Evolutionary conservation across 2,329 filamentous ascomycete genomes (phyloP).

Genomic region (Curvularia verruculosa): DNA sequence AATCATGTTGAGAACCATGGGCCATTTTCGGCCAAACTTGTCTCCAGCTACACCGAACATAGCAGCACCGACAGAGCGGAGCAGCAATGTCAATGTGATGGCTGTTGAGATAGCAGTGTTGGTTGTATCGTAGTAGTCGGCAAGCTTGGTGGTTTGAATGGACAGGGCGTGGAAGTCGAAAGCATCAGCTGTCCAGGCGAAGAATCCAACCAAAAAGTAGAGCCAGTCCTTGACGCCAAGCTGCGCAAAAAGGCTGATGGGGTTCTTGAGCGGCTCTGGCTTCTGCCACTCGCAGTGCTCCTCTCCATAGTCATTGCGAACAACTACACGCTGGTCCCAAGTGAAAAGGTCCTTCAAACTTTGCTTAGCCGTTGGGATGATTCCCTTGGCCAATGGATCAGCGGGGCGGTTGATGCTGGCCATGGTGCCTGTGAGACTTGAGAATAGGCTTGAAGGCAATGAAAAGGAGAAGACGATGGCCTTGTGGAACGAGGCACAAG

Average conservation of each 20-base stretch:
- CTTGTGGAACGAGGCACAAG: conserved; percentile 22
- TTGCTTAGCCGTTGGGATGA: conserved; percentile 69
- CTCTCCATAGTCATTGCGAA: conserved; percentile 69
- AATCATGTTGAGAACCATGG: conserved; percentile 81
- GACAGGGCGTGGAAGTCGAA: conserved; percentile 84
- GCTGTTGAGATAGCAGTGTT: conserved; percentile 75
- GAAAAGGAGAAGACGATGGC: conserved; percentile 5
- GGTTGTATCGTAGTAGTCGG: conserved; percentile 62
- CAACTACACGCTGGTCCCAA: conserved; percentile 75
- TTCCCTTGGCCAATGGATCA: conserved; percentile 70
- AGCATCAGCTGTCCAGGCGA: conserved; percentile 80
- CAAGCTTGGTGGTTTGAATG: conserved; percentile 76
- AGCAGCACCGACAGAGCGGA: conserved; percentile 76
- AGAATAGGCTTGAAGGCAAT: conserved; percentile 12
- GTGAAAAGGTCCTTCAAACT: conserved; percentile 68
- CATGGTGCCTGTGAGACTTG: conserved; percentile 30
- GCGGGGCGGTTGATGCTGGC: conserved; percentile 57
- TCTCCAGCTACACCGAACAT: conserved; percentile 79
- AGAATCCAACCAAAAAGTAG: conserved; percentile 75
- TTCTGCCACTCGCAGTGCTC: conserved; percentile 70
- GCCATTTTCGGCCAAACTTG: conserved; percentile 81
- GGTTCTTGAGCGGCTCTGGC: conserved; percentile 71
- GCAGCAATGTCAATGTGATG: conserved; percentile 75
- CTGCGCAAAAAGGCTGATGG: conserved; percentile 69
- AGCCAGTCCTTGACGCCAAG: conserved; percentile 72